Evolutionary conservation across 1,284 basidiomycete species (phyloP).

Genomic region (Cryptococcus jaspeensis): DNA sequence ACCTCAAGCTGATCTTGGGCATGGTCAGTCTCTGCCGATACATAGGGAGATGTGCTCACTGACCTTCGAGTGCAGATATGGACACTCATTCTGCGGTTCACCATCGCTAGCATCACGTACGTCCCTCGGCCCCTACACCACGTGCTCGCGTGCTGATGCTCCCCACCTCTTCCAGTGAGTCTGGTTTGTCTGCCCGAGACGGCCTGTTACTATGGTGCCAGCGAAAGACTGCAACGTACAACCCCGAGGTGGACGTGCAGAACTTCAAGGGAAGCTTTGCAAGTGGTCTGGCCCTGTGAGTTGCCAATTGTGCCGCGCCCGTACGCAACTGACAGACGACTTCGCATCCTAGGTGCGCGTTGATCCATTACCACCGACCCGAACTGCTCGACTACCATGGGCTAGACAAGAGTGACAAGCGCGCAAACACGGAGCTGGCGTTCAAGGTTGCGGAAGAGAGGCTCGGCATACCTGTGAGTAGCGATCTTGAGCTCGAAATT

Average conservation of each 20-base stretch:
- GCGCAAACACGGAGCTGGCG: slow-evolving; percentile 78
- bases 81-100: slow-evolving; percentile 95
- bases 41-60: neutral
- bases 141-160: neutral
- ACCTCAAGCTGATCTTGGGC: slow-evolving; percentile 93
- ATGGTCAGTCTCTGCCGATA: slow-evolving; percentile 57
- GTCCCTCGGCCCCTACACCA: slow-evolving; percentile 30
- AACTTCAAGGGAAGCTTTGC: slow-evolving; percentile 92
- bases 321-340: neutral
- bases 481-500: neutral
- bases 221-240: slow-evolving; percentile 85
- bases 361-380: slow-evolving; percentile 95
- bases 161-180: slow-evolving; percentile 65
- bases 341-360: slow-evolving; percentile 68
- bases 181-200: slow-evolving; percentile 94
- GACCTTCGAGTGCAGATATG: slow-evolving; percentile 62
- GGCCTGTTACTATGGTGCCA: slow-evolving; percentile 97
- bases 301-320: slow-evolving; percentile 20
- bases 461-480: slow-evolving; percentile 79
- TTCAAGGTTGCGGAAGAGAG: slow-evolving; percentile 83
- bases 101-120: slow-evolving; percentile 95
- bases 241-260: slow-evolving; percentile 81
- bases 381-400: slow-evolving; percentile 84
- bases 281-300: slow-evolving; percentile 90
- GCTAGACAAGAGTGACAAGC: slow-evolving; percentile 74